Evolutionary conservation across 176 grass and related monocot species (phyloP).

Genomic region (Avena insularis): DNA sequence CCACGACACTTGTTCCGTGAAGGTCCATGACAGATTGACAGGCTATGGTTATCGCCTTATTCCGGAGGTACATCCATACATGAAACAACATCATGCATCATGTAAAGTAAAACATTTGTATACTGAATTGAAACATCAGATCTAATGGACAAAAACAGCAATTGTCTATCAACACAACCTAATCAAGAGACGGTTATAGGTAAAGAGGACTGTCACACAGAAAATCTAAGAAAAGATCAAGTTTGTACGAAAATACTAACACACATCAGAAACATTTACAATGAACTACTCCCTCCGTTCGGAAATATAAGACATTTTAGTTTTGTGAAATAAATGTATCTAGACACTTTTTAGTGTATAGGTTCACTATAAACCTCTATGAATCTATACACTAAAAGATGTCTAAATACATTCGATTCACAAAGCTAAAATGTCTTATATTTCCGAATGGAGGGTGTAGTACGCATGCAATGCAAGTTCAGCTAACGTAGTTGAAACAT

Average conservation of each 20-base stretch:
- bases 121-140: neutral
- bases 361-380: too few relatives aligned
- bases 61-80: neutral
- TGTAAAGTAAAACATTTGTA: neutral
- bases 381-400: too few relatives aligned
- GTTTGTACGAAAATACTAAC: neutral
- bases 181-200: neutral
- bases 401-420: too few relatives aligned
- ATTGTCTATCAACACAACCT: neutral
- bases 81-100: neutral
- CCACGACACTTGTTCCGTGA: neutral
- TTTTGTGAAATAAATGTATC: too few relatives aligned
- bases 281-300: neutral
- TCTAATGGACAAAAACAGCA: neutral
- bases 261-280: neutral
- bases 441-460: neutral
- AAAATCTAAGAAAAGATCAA: neutral
- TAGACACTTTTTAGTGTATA: too few relatives aligned
- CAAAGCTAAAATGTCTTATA: too few relatives aligned
- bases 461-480: neutral
- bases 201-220: neutral
- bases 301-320: too few relatives aligned
- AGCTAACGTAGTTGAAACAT: neutral
- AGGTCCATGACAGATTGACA: neutral
- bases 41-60: neutral